Percentiles rank a stretch among this genome's conserved stretches.
These are phyloP conservation scores for Ophiostoma sp. DNA, from an alignment of 2,329 filamentous ascomycete species.

Conservation along the genomic window DNA sequence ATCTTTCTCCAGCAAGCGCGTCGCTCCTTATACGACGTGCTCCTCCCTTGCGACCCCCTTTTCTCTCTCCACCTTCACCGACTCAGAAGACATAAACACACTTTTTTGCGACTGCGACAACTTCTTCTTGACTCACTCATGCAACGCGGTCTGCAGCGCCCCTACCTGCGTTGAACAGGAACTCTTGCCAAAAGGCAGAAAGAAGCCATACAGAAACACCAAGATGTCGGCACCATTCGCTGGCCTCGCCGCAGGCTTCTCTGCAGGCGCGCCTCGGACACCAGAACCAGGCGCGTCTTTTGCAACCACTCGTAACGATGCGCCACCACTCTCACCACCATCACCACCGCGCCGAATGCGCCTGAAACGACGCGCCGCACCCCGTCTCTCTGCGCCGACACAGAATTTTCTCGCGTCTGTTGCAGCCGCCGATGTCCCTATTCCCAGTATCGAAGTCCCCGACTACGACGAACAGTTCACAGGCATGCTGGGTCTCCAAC, in stretches of 20 bases:
- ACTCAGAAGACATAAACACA: background rate
- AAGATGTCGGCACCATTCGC: conserved; percentile 45
- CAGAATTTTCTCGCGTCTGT: conserved; percentile 63
- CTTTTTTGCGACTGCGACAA: conserved; percentile 2
- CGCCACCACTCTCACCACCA: conserved; percentile 45
- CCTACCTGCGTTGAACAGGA: conserved; percentile 16
- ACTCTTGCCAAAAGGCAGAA: background rate
- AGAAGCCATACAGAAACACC: background rate
- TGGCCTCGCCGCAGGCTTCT: conserved; percentile 39
- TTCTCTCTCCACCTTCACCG: background rate
- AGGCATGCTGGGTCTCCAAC: conserved; percentile 4
- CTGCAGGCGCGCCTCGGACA: conserved; percentile 45
- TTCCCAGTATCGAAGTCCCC: conserved; percentile 59
- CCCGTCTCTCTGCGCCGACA: conserved; percentile 50
- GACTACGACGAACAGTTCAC: conserved; percentile 32
- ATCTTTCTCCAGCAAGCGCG: conserved; percentile 10
- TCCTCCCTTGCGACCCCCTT: conserved; percentile 17
- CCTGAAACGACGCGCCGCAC: conserved; percentile 50
- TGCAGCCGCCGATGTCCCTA: conserved; percentile 57
- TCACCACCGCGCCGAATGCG: conserved; percentile 50
- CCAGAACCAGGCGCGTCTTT: conserved; percentile 43
- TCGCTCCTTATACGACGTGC: conserved; percentile 5
- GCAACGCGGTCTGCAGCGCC: conserved; percentile 9
- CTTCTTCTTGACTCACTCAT: conserved; percentile 10
- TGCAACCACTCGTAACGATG: conserved; percentile 31